Conservation (phyloP, 257 asterid species). For the Solanum peruvianum region DNA sequence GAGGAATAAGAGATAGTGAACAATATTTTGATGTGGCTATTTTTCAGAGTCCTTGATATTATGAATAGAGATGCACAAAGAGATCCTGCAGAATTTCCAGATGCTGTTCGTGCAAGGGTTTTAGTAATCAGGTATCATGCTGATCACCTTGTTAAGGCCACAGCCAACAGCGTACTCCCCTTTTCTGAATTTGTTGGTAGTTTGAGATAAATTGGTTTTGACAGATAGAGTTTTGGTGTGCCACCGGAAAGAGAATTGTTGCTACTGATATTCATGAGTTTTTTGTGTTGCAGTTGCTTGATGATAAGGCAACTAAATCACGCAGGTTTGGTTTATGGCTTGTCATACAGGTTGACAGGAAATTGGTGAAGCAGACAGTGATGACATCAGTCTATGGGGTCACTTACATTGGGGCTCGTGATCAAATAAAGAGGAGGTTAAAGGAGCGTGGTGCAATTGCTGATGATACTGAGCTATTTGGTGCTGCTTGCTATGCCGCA, state of each 20-base stretch:
- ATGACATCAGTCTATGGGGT: slow-evolving; percentile 99
- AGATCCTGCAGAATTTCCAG: slow-evolving; percentile 76
- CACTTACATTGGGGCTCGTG: slow-evolving; percentile 96
- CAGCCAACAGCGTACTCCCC: background rate
- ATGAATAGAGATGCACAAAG: slow-evolving; percentile 79
- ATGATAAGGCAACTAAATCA: background rate
- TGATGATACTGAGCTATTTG: slow-evolving; percentile 56
- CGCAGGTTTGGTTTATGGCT: background rate
- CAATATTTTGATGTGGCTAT: background rate
- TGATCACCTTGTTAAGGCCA: background rate
- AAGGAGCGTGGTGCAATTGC: slow-evolving; percentile 71
- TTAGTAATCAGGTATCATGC: slow-evolving; percentile 59
- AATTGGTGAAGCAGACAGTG: slow-evolving; percentile 96
- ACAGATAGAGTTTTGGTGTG: background rate
- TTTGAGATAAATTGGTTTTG: background rate
- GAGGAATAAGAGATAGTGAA: background rate
- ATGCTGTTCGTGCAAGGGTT: slow-evolving; percentile 62
- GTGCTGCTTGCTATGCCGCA: slow-evolving; percentile 94
- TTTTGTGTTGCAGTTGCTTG: background rate
- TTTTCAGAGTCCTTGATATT: slow-evolving; percentile 78
- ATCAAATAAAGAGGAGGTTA: slow-evolving; percentile 81
- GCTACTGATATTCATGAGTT: background rate
- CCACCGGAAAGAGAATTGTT: background rate
- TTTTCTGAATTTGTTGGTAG: background rate
- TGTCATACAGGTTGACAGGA: slow-evolving; percentile 75